phyloP scores from a whole-genome alignment of 1,284 basidiomycete genomes.

The Porphyrellus sp. region DNA sequence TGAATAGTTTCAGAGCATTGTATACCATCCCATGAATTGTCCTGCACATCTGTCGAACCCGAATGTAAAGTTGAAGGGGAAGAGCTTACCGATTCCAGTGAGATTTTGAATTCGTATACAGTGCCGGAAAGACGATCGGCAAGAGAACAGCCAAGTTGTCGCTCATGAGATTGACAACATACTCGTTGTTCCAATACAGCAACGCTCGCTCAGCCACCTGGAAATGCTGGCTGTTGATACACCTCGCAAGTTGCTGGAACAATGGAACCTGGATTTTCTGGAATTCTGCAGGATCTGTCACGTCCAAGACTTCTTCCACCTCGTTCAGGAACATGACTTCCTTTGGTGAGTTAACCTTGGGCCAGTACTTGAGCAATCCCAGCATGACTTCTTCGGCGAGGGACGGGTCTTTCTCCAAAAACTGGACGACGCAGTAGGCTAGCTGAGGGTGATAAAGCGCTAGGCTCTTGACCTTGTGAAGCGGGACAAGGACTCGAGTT shows the following conservation, averaged over 20 bases:
- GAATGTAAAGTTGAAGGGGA: neutral
- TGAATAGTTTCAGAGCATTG: conserved; percentile 97
- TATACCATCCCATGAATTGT: conserved; percentile 99
- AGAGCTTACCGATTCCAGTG: conserved; percentile 93
- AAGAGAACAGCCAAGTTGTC: conserved; percentile 89
- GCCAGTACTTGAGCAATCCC: conserved; percentile 96
- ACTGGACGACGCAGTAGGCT: conserved; percentile 99
- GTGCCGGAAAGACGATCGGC: conserved; percentile 96
- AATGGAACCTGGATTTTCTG: conserved; percentile 93
- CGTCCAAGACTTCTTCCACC: conserved; percentile 98
- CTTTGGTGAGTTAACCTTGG: conserved; percentile 99
- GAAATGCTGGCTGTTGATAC: conserved; percentile 99
- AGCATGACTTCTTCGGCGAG: conserved; percentile 96
- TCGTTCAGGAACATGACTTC: conserved; percentile 99
- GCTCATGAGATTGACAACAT: conserved; percentile 98
- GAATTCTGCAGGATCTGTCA: conserved; percentile 96
- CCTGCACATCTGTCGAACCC: conserved; percentile 41
- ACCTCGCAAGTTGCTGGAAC: conserved; percentile 93
- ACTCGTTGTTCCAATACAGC: conserved; percentile 99
- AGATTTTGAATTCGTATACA: conserved; percentile 94
- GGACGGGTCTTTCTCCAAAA: conserved; percentile 92
- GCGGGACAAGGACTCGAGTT: conserved; percentile 90
- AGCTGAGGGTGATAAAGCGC: conserved; percentile 98
- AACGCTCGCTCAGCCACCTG: conserved; percentile 94
- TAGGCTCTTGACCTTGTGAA: conserved; percentile 97